Base-by-base conservation (phyloP, 2,329 filamentous ascomycete species). In the Beauveria caledonica region DNA sequence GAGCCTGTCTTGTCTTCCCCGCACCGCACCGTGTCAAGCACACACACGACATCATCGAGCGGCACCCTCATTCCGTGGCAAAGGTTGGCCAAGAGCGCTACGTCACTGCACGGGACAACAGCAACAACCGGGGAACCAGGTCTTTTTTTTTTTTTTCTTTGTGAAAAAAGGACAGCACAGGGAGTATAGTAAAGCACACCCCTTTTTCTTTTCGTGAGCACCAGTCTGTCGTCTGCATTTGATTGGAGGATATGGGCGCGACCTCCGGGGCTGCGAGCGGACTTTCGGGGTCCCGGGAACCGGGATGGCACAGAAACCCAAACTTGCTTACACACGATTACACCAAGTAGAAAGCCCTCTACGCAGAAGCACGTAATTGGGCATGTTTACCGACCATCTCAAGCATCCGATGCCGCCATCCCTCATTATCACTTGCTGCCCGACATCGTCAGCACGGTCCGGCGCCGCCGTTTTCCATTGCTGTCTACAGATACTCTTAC, bases 1-100 rank as follows among this genome's bases (percentile, higher is more conserved):
- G 55, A 50, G 55, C 55, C 23, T 57, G 40, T 23, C 27, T 55
- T 19, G 55, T 21, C 27, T 42, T 58, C 45, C 55, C 55, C 45
- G 55, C 55, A 58, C 55, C 45, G 55, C 55, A 58, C 29, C 27
- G 21, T 21, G 25, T 49, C 45, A 49, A 57, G 40, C 29, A 19
- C 44, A 49, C 27, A 25, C 55, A 58, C 55, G n/a, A 55, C 54
- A 58, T 49, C 45, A 58, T 39, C 44, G 13, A n/a, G 5, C 10
- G 17, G 11, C 33, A 21, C 33, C 45, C 54, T 57, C 54, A 19
- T 25, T 27, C 42, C 27, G 23, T 29, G 23, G 27, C 17, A 55
- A n/a, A 5, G 25, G 23, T 13, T 11, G 9, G 55, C 17, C 36
- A 42, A 40, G 55, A 49, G 15, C 15, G 11, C 44, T 57, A 40